Base-by-base conservation (phyloP, 2,329 filamentous ascomycete genomes). In the Emergomyces pasteurianus region DNA sequence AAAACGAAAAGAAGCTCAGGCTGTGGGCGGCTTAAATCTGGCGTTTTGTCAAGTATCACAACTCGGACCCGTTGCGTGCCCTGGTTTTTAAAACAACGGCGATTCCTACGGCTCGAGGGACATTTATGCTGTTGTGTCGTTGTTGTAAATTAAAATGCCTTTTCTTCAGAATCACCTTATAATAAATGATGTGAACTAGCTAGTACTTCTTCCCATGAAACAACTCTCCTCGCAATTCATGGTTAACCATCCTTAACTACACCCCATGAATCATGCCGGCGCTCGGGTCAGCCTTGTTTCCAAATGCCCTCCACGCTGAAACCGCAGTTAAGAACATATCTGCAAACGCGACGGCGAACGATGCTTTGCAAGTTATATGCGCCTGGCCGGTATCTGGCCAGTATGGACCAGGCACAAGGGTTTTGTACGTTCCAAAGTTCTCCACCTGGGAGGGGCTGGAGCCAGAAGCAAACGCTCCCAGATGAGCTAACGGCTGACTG, bases 301-400 rank as follows among this genome's bases (percentile, higher is more conserved):
- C 73, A 43, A 60, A 68, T 61, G 9, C 52, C 65, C 61, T 61
- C 18, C 47, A 58, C 46, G 26, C 16, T 38, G 46, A 60, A 56
- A 47, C 43, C 18, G 38, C 58, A 28, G 56, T 65, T 31, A 36
- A 18, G n/a, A 54, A 26, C 14, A 62, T 57, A 43, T 34, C 64
- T 40, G 60, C 67, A 9, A 69, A 69, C 63, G 63, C 65, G 47
- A 69, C 70, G 49, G 69, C 70, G n/a, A 62, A 40, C 55, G 2
- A 63, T 34, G 50, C 63, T 52, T 61, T 72, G 31, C 68, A 74
- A 53, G 74, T 77, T 49, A 66, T 77, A 16, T 77, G 75, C 63
- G 75, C 74, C n/a, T 77, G 74, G 74, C 73, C 74, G 4, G 70
- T 77, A 3, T 76, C 73, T 3, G 75, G 74, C 9, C 75, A 77